Percentiles rank a stretch among this genome's conserved stretches.
Evolutionary conservation across 2,329 filamentous ascomycete genomes (phyloP).

Genomic region (Colletotrichum tropicale): DNA sequence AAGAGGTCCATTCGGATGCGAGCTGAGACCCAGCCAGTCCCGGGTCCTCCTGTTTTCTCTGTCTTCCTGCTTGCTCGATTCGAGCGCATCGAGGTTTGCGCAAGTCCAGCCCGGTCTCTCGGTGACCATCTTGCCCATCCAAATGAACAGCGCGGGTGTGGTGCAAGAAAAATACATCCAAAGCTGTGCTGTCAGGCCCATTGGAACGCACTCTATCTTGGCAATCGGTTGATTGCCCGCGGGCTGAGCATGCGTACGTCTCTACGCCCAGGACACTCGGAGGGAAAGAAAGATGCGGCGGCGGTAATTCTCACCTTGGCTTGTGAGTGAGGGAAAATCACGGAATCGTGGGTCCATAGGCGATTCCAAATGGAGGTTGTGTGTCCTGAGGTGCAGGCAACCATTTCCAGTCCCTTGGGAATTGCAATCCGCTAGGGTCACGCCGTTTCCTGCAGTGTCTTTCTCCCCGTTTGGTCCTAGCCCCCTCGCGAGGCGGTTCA

Average conservation of each 20-base stretch:
- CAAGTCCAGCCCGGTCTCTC: background rate
- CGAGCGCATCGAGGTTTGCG: background rate
- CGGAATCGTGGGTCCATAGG: slow-evolving; percentile 7
- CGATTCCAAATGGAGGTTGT: slow-evolving; percentile 7
- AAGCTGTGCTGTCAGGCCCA: background rate
- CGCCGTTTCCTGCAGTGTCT: background rate
- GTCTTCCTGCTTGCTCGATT: background rate
- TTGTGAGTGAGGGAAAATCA: slow-evolving; percentile 4
- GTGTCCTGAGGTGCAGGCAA: slow-evolving; percentile 18
- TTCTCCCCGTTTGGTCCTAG: background rate
- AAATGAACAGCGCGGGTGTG: background rate
- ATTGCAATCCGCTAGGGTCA: slow-evolving; percentile 10
- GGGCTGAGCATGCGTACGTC: background rate
- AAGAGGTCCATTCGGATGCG: slow-evolving; percentile 2
- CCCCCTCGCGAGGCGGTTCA: background rate
- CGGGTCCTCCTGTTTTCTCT: background rate
- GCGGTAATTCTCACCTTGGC: background rate
- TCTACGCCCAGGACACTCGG: background rate
- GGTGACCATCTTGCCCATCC: background rate
- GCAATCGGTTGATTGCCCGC: background rate
- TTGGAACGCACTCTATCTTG: background rate
- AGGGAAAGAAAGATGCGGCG: background rate
- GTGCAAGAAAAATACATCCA: slow-evolving; percentile 1
- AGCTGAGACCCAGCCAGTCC: background rate
- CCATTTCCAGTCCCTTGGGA: slow-evolving; percentile 21